Conservation (phyloP, 2,329 filamentous ascomycete genomes). For the Fusarium chlamydosporum region DNA sequence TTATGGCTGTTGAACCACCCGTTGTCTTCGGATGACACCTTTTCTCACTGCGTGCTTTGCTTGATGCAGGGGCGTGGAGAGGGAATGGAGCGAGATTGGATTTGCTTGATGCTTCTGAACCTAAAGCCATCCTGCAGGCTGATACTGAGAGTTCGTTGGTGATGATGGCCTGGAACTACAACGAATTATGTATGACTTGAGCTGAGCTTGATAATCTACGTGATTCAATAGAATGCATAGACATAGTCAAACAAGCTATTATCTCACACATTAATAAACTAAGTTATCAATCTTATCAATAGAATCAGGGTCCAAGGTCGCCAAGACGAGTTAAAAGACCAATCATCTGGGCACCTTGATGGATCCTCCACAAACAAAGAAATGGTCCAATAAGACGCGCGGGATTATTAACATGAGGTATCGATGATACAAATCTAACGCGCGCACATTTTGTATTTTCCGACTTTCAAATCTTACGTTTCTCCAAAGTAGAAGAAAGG, state of each 20-base stretch:
- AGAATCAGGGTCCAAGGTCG: neutral
- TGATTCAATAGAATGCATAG: no score
- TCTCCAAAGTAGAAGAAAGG: neutral
- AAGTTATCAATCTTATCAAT: neutral
- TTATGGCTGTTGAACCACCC: slow-evolving; percentile 38
- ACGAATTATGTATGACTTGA: no score
- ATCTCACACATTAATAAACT: neutral
- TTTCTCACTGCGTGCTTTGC: slow-evolving; percentile 68
- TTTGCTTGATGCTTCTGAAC: no score
- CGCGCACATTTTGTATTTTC: slow-evolving; percentile 8
- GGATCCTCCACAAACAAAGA: neutral
- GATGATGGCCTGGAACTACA: no score
- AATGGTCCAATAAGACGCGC: slow-evolving; percentile 12
- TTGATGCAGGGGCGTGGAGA: slow-evolving; percentile 65
- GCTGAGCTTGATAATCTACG: no score
- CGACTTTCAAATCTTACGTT: neutral
- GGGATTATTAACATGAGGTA: slow-evolving; percentile 26
- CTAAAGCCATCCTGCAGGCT: no score
- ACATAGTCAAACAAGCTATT: neutral
- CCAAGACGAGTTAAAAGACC: neutral
- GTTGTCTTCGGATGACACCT: slow-evolving; percentile 49
- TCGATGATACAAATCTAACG: neutral
- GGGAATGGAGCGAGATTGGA: slow-evolving; percentile 47
- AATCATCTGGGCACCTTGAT: slow-evolving; percentile 22
- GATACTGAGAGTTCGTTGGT: no score